Percentiles rank a stretch among this genome's conserved stretches.
Conservation (phyloP, 192 early-diverging fungal species). For the Coemansia sp. region DNA sequence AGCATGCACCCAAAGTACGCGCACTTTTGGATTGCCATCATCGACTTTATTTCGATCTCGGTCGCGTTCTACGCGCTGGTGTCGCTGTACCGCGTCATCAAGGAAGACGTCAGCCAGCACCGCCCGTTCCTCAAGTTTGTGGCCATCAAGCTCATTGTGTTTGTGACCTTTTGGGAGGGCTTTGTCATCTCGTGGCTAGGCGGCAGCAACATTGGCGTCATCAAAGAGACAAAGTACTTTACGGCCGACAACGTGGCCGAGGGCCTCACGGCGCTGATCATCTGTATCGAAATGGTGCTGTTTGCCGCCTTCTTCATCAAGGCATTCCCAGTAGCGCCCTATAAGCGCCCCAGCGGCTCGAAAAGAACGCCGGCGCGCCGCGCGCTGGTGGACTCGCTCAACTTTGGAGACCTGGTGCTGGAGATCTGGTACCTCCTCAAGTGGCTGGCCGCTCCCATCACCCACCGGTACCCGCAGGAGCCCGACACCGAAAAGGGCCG, state of each 20-base stretch:
- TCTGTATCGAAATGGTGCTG: slow-evolving; percentile 56
- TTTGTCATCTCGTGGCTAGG: slow-evolving; percentile 54
- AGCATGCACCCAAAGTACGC: slow-evolving; percentile 58
- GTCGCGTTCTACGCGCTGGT: slow-evolving; percentile 68
- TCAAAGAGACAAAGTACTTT: slow-evolving; percentile 52
- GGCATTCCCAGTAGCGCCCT: slow-evolving; percentile 39
- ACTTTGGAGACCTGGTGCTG: slow-evolving; percentile 42
- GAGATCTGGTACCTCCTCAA: slow-evolving; percentile 44
- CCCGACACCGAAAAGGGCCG: slow-evolving; percentile 44
- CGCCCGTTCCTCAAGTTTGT: slow-evolving; percentile 49
- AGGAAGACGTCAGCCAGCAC: slow-evolving; percentile 49
- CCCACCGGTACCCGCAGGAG: slow-evolving; percentile 15
- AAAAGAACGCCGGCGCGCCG: slow-evolving; percentile 39
- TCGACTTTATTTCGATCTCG: slow-evolving; percentile 60
- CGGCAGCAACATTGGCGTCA: slow-evolving; percentile 45
- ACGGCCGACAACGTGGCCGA: slow-evolving; percentile 51
- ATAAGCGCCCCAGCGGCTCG: slow-evolving; percentile 28
- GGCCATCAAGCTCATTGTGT: slow-evolving; percentile 53
- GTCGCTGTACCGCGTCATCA: slow-evolving; percentile 57
- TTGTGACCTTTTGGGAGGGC: slow-evolving; percentile 60
- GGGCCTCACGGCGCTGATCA: slow-evolving; percentile 50
- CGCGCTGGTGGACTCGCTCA: slow-evolving; percentile 45
- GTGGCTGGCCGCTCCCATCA: slow-evolving; percentile 35
- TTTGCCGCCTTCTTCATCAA: slow-evolving; percentile 49
- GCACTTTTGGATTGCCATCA: slow-evolving; percentile 55